phyloP scores from a whole-genome alignment of 441 rosid species.

The Arabidopsis hybrid region DNA sequence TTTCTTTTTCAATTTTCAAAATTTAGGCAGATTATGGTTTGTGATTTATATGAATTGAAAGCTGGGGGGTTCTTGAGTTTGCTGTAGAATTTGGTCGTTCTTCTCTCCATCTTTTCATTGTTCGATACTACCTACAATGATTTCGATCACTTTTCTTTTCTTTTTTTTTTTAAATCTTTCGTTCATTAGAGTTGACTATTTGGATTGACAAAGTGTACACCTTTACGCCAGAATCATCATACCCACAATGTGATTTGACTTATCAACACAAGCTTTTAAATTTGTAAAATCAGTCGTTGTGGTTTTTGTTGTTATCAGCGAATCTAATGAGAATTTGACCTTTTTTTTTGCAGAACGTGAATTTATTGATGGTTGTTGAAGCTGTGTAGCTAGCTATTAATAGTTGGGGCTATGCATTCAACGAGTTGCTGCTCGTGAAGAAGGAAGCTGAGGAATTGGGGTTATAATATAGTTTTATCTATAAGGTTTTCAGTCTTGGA shows the following conservation, averaged over 20 bases:
- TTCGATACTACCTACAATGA: constrained; percentile 6
- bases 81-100: background rate
- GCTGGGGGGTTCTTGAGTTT: background rate
- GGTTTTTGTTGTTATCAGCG: constrained; percentile 31
- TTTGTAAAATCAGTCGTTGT: background rate
- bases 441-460: background rate
- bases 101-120: background rate
- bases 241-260: constrained; percentile 1
- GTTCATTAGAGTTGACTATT: background rate
- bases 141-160: too few relatives aligned
- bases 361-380: constrained; percentile 4
- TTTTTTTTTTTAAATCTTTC: background rate
- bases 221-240: constrained; percentile 10
- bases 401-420: constrained; percentile 21
- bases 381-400: constrained; percentile 31
- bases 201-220: constrained; percentile 19
- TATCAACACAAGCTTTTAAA: background rate
- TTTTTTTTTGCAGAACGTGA: constrained; percentile 26
- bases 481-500: constrained; percentile 57
- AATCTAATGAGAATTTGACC: constrained; percentile 32
- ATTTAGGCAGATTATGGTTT: constrained; percentile 15
- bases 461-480: background rate
- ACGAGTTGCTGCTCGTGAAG: constrained; percentile 30
- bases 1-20: background rate
- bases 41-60: background rate